Conservation (phyloP, 441 rosid genomes). For the Populus hybrid region DNA sequence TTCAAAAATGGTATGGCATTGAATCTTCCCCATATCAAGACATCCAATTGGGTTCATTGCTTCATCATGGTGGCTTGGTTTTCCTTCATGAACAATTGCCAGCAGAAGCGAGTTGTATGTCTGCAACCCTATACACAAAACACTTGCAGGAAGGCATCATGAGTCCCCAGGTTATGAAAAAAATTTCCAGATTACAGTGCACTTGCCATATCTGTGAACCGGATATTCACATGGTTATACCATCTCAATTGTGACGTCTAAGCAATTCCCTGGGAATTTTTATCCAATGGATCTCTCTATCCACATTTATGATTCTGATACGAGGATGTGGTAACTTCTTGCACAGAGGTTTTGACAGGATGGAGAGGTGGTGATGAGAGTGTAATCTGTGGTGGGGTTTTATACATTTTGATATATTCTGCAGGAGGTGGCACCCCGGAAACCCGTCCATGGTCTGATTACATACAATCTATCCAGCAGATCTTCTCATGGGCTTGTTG, state of each 20-base stretch:
- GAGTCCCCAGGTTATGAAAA: too few species aligned
- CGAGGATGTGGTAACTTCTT: constrained; percentile 51
- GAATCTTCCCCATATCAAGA: too few species aligned
- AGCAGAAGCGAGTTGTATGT: too few species aligned
- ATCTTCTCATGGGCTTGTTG: constrained; percentile 43
- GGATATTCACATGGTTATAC: constrained; percentile 46
- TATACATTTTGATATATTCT: constrained; percentile 67
- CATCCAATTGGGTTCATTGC: too few species aligned
- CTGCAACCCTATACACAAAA: too few species aligned
- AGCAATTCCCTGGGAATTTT: constrained; percentile 76
- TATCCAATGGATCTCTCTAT: constrained; percentile 74
- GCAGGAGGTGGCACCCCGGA: constrained; percentile 52
- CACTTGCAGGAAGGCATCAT: too few species aligned
- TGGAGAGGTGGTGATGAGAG: constrained; percentile 97
- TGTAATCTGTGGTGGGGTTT: constrained; percentile 58
- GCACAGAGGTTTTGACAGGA: constrained; percentile 67
- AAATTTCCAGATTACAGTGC: constrained; percentile 73
- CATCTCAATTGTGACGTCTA: constrained; percentile 75
- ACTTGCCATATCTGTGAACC: constrained; percentile 54
- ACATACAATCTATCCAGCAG: constrained; percentile 44
- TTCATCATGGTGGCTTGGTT: too few species aligned
- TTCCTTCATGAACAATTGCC: too few species aligned
- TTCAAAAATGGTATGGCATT: too few species aligned
- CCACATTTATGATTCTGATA: constrained; percentile 57
- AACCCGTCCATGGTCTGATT: constrained; percentile 68